These are phyloP conservation scores for Endocarpon pusillum DNA, from an alignment of 495 filamentous ascomycete genomes.

Conservation along the genomic window DNA sequence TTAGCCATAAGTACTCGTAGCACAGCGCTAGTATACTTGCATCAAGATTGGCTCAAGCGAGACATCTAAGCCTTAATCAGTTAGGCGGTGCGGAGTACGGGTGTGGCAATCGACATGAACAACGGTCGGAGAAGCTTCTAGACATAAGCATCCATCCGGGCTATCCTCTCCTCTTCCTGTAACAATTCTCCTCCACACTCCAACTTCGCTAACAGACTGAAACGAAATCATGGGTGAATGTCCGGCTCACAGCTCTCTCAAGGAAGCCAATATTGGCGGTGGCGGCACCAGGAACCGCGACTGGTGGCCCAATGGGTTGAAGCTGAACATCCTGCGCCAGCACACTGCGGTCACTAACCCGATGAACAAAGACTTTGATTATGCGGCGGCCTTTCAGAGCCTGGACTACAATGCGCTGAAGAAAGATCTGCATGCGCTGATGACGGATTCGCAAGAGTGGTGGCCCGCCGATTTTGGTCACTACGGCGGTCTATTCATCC, in stretches of 20 bases:
- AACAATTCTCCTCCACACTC: too few relatives aligned
- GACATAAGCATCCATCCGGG: too few relatives aligned
- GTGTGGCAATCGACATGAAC: too few relatives aligned
- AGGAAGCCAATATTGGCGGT: conserved; percentile 36
- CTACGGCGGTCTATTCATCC: conserved; percentile 60
- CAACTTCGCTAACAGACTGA: too few relatives aligned
- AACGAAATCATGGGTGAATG: conserved; percentile 24
- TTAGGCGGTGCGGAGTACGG: too few relatives aligned
- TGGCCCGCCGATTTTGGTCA: conserved; percentile 66
- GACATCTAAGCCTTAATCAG: too few relatives aligned
- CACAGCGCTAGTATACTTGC: too few relatives aligned
- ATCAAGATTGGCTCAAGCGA: too few relatives aligned
- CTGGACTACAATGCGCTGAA: conserved; percentile 55
- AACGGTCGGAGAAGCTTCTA: too few relatives aligned
- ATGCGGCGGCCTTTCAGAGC: conserved; percentile 48
- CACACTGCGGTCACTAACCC: conserved; percentile 45
- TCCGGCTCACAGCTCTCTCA: conserved; percentile 23
- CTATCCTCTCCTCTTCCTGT: too few relatives aligned
- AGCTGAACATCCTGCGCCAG: conserved; percentile 54
- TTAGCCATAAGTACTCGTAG: too few relatives aligned
- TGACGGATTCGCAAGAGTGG: conserved; percentile 61
- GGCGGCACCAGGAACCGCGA: conserved; percentile 43
- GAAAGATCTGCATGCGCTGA: conserved; percentile 45
- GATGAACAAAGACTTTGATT: conserved; percentile 42
- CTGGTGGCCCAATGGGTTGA: conserved; percentile 54